Conservation (phyloP, 352 stramenopile species). For the Lagenidium sp. region DNA sequence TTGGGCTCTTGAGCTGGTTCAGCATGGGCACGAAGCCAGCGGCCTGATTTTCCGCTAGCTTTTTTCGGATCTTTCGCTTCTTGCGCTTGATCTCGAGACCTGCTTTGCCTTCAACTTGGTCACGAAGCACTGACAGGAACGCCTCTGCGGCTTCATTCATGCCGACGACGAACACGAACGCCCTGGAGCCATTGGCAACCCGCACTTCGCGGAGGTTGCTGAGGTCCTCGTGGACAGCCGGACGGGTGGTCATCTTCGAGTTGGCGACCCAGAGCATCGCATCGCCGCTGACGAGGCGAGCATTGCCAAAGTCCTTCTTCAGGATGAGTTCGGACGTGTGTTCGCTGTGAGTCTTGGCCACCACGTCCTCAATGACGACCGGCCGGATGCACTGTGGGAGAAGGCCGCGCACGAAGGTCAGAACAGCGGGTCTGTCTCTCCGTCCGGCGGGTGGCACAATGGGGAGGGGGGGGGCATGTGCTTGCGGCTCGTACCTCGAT, state of each 20-base stretch:
- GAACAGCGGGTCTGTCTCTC: no score
- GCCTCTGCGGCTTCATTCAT: constrained; percentile 26
- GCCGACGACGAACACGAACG: constrained; percentile 53
- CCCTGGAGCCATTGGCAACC: constrained; percentile 47
- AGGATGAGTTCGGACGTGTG: constrained; percentile 38
- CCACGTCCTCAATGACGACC: constrained; percentile 33
- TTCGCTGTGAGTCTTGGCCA: constrained; percentile 16
- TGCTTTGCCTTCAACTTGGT: constrained; percentile 50
- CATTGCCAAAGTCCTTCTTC: constrained; percentile 77
- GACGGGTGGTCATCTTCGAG: constrained; percentile 34
- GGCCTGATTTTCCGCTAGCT: constrained; percentile 32
- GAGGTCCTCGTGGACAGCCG: constrained; percentile 3
- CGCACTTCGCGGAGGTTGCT: constrained; percentile 22
- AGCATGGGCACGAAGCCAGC: constrained; percentile 61
- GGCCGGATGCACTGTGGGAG: constrained; percentile 39
- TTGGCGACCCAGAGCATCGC: constrained; percentile 58
- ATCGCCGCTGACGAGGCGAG: constrained; percentile 64
- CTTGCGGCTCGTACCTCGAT: no score
- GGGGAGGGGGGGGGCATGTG: no score
- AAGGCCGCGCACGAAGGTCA: no score
- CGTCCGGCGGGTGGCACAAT: no score
- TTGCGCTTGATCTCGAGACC: constrained; percentile 47
- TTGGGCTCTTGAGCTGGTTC: constrained; percentile 55
- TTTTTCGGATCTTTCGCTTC: constrained; percentile 74
- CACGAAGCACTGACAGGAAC: constrained; percentile 58